These are phyloP conservation scores for Ogataea methanolica DNA, from an alignment of 805 yeast species.

Conservation along the genomic window DNA sequence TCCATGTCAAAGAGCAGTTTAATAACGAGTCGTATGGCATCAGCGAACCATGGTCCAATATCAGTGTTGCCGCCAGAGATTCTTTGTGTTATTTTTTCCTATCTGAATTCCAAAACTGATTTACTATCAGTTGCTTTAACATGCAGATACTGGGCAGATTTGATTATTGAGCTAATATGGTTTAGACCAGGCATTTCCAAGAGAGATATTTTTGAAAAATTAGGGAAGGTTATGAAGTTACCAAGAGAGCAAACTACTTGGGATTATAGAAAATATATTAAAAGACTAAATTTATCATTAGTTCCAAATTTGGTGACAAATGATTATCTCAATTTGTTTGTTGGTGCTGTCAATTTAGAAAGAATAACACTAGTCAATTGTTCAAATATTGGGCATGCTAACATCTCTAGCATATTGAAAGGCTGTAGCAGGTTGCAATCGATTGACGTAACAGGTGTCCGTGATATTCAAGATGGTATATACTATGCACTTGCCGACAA, in stretches of 20 bases:
- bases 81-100: slow-evolving; percentile 59
- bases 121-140: slow-evolving; percentile 61
- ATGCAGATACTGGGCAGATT: slow-evolving; percentile 75
- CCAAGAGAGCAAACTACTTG: slow-evolving; percentile 49
- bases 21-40: slow-evolving; percentile 4
- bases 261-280: slow-evolving; percentile 65
- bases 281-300: slow-evolving; percentile 74
- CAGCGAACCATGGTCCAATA: slow-evolving; percentile 28
- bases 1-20: slow-evolving; percentile 8
- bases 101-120: slow-evolving; percentile 55
- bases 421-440: slow-evolving; percentile 74
- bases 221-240: slow-evolving; percentile 50
- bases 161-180: slow-evolving; percentile 79
- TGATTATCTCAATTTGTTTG: slow-evolving; percentile 52
- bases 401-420: slow-evolving; percentile 57
- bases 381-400: slow-evolving; percentile 50
- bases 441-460: slow-evolving; percentile 80
- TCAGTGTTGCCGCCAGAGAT: slow-evolving; percentile 55
- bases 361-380: slow-evolving; percentile 84
- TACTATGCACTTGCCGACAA: slow-evolving; percentile 60
- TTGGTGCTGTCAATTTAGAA: slow-evolving; percentile 73
- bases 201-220: slow-evolving; percentile 43
- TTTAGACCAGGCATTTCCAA: slow-evolving; percentile 73
- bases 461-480: slow-evolving; percentile 63
- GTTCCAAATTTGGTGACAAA: slow-evolving; percentile 68